phyloP scores from a whole-genome alignment of 2,329 filamentous ascomycete species.

The Exophiala sideris region DNA sequence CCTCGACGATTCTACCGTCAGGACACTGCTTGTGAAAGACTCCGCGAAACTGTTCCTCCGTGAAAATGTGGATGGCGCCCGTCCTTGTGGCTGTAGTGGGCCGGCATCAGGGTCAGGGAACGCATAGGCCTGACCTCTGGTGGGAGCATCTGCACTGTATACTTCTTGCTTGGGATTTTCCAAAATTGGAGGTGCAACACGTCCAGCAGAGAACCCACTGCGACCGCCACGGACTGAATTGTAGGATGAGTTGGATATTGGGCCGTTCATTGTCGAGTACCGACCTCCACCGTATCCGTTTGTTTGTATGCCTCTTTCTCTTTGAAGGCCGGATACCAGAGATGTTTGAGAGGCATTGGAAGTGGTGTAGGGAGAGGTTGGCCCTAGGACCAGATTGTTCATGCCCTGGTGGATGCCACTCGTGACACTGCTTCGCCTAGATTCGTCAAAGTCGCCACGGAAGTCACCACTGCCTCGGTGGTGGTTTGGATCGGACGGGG shows the following conservation, averaged over 20 bases:
- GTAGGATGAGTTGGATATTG: conserved; percentile 42
- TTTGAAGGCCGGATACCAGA: conserved; percentile 42
- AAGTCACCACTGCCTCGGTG: conserved; percentile 40
- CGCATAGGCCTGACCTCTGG: conserved; percentile 49
- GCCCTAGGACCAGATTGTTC: conserved; percentile 46
- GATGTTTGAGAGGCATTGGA: conserved; percentile 44
- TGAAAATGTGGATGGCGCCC: conserved; percentile 36
- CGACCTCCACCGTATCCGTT: conserved; percentile 39
- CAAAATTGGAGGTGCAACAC: conserved; percentile 48
- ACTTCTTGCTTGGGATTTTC: conserved; percentile 49
- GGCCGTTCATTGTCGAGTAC: conserved; percentile 37
- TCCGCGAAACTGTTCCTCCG: conserved; percentile 47
- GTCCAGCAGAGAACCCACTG: conserved; percentile 44
- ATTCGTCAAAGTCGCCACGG: conserved; percentile 38
- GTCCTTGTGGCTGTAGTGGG: conserved; percentile 31
- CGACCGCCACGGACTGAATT: conserved; percentile 36
- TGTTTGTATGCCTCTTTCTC: conserved; percentile 41
- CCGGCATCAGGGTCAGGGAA: conserved; percentile 48
- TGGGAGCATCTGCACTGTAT: conserved; percentile 49
- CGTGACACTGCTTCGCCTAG: conserved; percentile 48
- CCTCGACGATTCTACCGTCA: conserved; percentile 54
- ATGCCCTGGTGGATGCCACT: conserved; percentile 50
- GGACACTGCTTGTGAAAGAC: conserved; percentile 46
- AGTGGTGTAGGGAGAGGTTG: conserved; percentile 44
- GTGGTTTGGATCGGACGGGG: conserved; percentile 52